phyloP scores from a whole-genome alignment of 345 rosid genomes.

The Gossypium australe region DNA sequence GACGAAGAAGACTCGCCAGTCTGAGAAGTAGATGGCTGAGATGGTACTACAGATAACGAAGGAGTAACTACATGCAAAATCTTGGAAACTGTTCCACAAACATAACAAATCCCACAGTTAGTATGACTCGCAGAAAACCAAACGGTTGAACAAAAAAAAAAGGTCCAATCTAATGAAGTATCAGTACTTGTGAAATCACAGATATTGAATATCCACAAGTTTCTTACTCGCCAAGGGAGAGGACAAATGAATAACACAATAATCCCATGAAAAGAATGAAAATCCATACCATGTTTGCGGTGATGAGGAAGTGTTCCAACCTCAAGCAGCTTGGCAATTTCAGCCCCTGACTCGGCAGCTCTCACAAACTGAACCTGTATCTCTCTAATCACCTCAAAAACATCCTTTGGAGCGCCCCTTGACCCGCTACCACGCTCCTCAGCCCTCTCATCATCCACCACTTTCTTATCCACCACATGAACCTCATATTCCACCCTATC shows the following conservation, averaged over 20 bases:
- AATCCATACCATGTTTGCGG: slow-evolving; percentile 60
- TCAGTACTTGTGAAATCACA: not conserved
- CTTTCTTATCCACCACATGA: slow-evolving; percentile 82
- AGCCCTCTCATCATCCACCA: slow-evolving; percentile 45
- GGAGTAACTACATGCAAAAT: slow-evolving; percentile 60
- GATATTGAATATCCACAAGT: not conserved
- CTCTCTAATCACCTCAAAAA: slow-evolving; percentile 53
- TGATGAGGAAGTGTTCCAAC: slow-evolving; percentile 74
- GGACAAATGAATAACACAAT: not conserved
- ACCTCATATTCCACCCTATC: slow-evolving; percentile 58
- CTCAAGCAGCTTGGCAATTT: slow-evolving; percentile 82
- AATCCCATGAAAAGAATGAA: not conserved
- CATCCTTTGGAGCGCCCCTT: slow-evolving; percentile 39
- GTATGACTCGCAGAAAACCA: slow-evolving; percentile 8
- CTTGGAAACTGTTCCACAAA: slow-evolving; percentile 50
- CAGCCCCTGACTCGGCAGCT: slow-evolving; percentile 78
- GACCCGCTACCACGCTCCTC: slow-evolving; percentile 37
- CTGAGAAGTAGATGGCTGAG: slow-evolving; percentile 55
- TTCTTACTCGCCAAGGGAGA: slow-evolving; percentile 19
- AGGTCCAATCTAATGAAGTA: slow-evolving; percentile 7
- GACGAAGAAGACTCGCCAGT: slow-evolving; percentile 41
- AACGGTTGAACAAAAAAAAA: not conserved
- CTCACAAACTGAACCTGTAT: slow-evolving; percentile 65
- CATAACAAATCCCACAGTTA: slow-evolving; percentile 14
- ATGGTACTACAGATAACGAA: slow-evolving; percentile 43